Conservation (phyloP, 495 filamentous ascomycete genomes). For the Lasiosphaeriaceae sp. region DNA sequence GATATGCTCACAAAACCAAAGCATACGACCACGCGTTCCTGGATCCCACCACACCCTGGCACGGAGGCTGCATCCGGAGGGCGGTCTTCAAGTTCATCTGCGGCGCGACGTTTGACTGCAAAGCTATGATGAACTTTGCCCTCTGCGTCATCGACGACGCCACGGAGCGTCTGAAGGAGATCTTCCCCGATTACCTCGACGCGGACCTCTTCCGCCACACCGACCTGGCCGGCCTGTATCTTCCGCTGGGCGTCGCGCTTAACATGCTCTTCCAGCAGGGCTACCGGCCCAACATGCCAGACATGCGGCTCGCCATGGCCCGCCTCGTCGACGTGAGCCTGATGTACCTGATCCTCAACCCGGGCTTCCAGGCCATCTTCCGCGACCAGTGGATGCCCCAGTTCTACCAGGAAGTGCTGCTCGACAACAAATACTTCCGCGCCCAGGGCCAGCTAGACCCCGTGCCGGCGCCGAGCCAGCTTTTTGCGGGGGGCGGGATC, state of each 20-base stretch:
- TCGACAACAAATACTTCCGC: not conserved
- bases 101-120: conserved; percentile 10
- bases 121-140: conserved; percentile 9
- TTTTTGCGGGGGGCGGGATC: not conserved
- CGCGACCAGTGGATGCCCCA: not conserved
- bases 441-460: not conserved
- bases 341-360: conserved; percentile 13
- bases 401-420: not conserved
- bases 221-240: conserved; percentile 9
- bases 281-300: not conserved
- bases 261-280: conserved; percentile 16
- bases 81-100: conserved; percentile 17
- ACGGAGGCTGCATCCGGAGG: conserved; percentile 2
- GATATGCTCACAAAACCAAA: not conserved
- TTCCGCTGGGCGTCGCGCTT: conserved; percentile 12
- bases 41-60: not conserved
- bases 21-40: not conserved
- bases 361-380: conserved; percentile 1
- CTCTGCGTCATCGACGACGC: conserved; percentile 4
- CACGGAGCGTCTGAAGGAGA: not conserved
- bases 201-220: not conserved
- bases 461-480: not conserved
- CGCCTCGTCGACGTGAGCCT: conserved; percentile 13
- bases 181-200: not conserved
- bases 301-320: conserved; percentile 17